A percentile compares a stretch with the other conserved stretches of the same genome.
These are phyloP conservation scores for Hyphodiscus sp. DNA, from an alignment of 2,329 filamentous ascomycete species.

Conservation along the genomic window DNA sequence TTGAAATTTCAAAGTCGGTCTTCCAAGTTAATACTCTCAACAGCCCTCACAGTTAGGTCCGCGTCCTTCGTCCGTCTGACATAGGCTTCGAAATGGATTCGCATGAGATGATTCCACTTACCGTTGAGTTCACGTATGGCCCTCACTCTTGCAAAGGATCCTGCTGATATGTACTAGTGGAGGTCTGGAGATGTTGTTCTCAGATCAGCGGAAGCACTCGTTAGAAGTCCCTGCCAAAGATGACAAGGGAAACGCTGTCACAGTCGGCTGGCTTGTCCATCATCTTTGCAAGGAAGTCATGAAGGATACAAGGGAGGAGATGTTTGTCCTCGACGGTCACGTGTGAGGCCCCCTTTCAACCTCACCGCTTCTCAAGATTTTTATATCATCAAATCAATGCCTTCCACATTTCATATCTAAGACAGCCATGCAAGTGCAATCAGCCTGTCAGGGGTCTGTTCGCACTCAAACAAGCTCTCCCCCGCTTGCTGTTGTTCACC, in stretches of 20 bases:
- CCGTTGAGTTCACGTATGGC: constrained; percentile 59
- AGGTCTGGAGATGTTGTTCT: constrained; percentile 90
- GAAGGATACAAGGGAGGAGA: constrained; percentile 76
- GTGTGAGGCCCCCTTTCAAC: constrained; percentile 55
- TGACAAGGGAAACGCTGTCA: constrained; percentile 53
- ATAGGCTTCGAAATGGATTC: constrained; percentile 13
- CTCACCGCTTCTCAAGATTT: constrained; percentile 16
- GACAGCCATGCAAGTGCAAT: background rate
- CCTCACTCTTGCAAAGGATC: background rate
- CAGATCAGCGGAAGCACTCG: constrained; percentile 67
- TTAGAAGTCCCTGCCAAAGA: constrained; percentile 61
- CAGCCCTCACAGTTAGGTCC: constrained; percentile 2
- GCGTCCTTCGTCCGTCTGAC: background rate
- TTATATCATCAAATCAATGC: constrained; percentile 9
- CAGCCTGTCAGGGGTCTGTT: background rate
- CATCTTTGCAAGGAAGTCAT: constrained; percentile 77
- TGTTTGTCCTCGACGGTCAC: constrained; percentile 81
- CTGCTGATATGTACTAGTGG: constrained; percentile 49
- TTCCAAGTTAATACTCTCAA: background rate
- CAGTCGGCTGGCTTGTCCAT: constrained; percentile 68
- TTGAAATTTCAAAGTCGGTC: background rate
- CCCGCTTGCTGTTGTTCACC: constrained; percentile 1
- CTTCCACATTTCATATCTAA: constrained; percentile 14
- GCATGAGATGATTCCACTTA: constrained; percentile 45
- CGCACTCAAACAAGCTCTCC: constrained; percentile 1